Evolutionary conservation across 2,329 filamentous ascomycete genomes (phyloP).

Genomic region (Ophiosphaerella korrae): DNA sequence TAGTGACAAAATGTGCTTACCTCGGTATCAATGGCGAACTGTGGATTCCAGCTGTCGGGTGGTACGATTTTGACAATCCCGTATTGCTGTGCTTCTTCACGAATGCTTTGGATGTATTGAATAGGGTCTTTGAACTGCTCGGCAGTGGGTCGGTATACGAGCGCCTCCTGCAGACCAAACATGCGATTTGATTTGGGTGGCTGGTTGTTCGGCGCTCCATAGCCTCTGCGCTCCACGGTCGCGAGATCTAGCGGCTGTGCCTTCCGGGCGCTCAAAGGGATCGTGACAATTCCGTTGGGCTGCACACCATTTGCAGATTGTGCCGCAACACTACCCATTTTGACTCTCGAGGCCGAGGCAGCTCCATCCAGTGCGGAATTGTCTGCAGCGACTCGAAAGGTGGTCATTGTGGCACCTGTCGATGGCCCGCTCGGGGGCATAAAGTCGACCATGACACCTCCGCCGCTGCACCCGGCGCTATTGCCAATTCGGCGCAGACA

Average conservation of each 20-base stretch:
- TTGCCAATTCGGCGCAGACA: conserved; percentile 12
- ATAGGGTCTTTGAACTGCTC: conserved; percentile 96
- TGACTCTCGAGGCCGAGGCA: conserved; percentile 33
- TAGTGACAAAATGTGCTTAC: conserved; percentile 58
- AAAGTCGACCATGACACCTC: conserved; percentile 44
- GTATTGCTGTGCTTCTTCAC: conserved; percentile 81
- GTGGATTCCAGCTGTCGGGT: conserved; percentile 89
- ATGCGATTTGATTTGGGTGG: conserved; percentile 77
- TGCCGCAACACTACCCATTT: conserved; percentile 34
- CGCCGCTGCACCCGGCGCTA: conserved; percentile 31
- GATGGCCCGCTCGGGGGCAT: conserved; percentile 38
- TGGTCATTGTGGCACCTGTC: conserved; percentile 43
- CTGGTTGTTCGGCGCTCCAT: conserved; percentile 77
- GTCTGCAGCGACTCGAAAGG: conserved; percentile 45
- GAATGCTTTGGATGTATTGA: conserved; percentile 90
- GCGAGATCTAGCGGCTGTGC: conserved; percentile 77
- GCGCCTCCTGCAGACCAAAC: conserved; percentile 86
- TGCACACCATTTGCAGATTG: conserved; percentile 39
- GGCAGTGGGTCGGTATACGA: conserved; percentile 85
- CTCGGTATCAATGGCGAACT: conserved; percentile 96
- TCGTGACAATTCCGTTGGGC: conserved; percentile 51
- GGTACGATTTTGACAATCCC: conserved; percentile 96
- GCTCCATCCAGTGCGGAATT: conserved; percentile 26
- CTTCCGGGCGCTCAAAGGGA: conserved; percentile 67
- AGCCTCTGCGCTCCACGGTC: conserved; percentile 89